Conservation (phyloP, 108 stramenopile genomes). For the Cyclotella sp. region DNA sequence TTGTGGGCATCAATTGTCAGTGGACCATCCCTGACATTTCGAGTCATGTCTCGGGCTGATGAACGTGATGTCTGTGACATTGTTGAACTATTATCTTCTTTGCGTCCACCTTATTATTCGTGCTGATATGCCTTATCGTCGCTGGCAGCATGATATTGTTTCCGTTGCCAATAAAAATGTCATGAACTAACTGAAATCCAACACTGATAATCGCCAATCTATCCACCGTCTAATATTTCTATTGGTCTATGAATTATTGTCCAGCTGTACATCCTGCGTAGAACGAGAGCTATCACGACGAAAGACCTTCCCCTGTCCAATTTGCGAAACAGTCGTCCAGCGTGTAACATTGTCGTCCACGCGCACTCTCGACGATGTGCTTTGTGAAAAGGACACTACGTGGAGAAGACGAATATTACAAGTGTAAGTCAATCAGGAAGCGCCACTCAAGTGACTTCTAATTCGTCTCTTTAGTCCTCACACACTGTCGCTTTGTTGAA, state of each 20-base stretch:
- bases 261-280: slow-evolving; percentile 79
- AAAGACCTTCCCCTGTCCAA: slow-evolving; percentile 85
- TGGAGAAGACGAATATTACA: slow-evolving; percentile 85
- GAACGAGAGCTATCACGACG: slow-evolving; percentile 81
- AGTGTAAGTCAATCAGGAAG: slow-evolving; percentile 38
- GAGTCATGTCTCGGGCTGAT: too few species aligned
- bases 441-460: not conserved
- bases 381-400: slow-evolving; percentile 84
- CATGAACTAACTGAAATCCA: too few species aligned
- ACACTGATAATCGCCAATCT: not conserved
- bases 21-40: not conserved
- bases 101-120: not conserved
- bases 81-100: too few species aligned
- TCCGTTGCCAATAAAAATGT: too few species aligned
- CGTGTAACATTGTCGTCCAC: slow-evolving; percentile 85
- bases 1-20: slow-evolving; percentile 88
- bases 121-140: not conserved
- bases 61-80: not conserved
- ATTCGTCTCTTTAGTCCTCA: not conserved
- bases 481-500: not conserved
- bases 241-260: not conserved
- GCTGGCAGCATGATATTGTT: not conserved
- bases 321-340: slow-evolving; percentile 82
- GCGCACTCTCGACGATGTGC: slow-evolving; percentile 81
- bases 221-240: not conserved